Evolutionary conservation across 805 yeast species (phyloP).

Genomic region (Pachysolen tannophilus): DNA sequence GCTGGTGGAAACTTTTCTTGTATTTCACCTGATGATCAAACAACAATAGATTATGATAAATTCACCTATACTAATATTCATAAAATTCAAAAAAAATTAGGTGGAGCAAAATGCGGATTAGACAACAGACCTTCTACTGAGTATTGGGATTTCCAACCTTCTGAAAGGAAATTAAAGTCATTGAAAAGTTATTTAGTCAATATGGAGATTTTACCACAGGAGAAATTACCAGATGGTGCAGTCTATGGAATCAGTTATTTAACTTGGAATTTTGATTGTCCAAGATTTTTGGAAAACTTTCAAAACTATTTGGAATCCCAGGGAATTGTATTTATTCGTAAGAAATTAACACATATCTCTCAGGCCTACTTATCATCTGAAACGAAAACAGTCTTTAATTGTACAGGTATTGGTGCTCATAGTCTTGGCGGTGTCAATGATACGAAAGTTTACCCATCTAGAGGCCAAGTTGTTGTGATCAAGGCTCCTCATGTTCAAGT

Average conservation of each 20-base stretch:
- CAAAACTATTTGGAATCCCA: constrained; percentile 30
- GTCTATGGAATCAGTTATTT: constrained; percentile 47
- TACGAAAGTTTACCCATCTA: constrained; percentile 52
- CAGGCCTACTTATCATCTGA: constrained; percentile 35
- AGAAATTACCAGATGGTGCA: constrained; percentile 42
- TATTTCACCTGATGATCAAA: constrained; percentile 50
- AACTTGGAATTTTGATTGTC: constrained; percentile 70
- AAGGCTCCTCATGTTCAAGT: constrained; percentile 60
- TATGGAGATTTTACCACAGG: constrained; percentile 26
- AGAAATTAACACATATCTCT: constrained; percentile 41
- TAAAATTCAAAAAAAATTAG: constrained; percentile 35
- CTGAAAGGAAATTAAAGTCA: constrained; percentile 37
- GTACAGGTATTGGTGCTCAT: constrained; percentile 69
- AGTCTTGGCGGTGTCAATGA: constrained; percentile 61
- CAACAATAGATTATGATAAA: constrained; percentile 44
- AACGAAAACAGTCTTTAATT: constrained; percentile 55
- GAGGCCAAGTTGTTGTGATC: constrained; percentile 76
- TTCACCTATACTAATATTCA: constrained; percentile 44
- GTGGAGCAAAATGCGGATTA: constrained; percentile 43
- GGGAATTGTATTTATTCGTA: constrained; percentile 47
- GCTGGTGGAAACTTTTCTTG: constrained; percentile 63
- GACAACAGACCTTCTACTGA: constrained; percentile 50
- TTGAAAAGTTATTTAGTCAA: constrained; percentile 42
- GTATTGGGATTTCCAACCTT: constrained; percentile 45
- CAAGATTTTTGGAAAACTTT: constrained; percentile 45